Conservation (phyloP, 371 early-diverging fungal genomes). For the Zychaea mexicana region DNA sequence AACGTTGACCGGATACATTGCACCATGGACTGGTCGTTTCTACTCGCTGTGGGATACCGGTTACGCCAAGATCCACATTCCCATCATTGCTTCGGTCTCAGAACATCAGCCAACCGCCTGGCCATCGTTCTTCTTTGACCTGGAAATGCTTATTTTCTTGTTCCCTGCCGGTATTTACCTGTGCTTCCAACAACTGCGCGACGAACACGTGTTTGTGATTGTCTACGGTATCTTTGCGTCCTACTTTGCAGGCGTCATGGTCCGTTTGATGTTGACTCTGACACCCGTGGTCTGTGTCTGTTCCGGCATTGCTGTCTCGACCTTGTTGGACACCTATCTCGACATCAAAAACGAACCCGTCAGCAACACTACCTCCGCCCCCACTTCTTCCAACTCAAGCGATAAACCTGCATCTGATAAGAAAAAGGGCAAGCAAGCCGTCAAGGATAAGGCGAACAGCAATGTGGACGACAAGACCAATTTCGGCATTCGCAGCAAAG, state of each 20-base stretch:
- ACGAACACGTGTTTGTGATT: conserved; percentile 97
- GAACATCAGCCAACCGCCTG: conserved; percentile 99
- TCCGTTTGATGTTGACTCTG: conserved; percentile 96
- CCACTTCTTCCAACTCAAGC: conserved; percentile 9
- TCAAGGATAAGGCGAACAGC: conserved; percentile 5
- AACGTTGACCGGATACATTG: conserved; percentile 86
- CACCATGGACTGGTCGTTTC: conserved; percentile 98
- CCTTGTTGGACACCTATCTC: conserved; percentile 80
- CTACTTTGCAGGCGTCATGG: conserved; percentile 99
- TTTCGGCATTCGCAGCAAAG: conserved; percentile 43
- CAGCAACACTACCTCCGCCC: background rate
- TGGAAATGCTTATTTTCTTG: conserved; percentile 90
- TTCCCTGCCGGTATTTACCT: conserved; percentile 98
- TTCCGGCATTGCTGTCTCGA: conserved; percentile 89
- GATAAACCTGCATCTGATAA: conserved; percentile 17
- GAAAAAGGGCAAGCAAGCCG: conserved; percentile 13
- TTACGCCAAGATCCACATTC: conserved; percentile 98
- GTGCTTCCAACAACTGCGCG: conserved; percentile 88
- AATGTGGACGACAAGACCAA: conserved; percentile 19
- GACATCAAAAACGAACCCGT: conserved; percentile 33
- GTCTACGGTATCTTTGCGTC: conserved; percentile 93
- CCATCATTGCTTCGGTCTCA: conserved; percentile 99
- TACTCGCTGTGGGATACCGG: conserved; percentile 99
- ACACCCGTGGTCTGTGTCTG: conserved; percentile 97
- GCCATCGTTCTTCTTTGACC: conserved; percentile 99